These are phyloP conservation scores for Penicillium arizonense DNA, from an alignment of 495 filamentous ascomycete species.

Conservation along the genomic window DNA sequence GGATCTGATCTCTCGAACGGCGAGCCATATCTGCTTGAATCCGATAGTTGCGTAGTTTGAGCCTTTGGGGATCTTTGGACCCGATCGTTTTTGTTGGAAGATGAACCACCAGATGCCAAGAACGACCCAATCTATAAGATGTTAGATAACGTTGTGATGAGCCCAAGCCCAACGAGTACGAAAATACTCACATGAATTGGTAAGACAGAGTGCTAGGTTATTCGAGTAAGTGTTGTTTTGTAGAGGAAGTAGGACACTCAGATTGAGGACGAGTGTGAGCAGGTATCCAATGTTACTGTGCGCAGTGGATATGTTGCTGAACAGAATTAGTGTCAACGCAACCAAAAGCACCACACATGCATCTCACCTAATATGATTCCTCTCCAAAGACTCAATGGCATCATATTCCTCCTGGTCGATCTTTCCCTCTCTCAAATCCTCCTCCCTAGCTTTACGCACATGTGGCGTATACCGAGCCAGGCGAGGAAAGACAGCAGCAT, in stretches of 20 bases:
- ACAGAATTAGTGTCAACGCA: too few species aligned
- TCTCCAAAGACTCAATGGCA: constrained; percentile 46
- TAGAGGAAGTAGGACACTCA: constrained; percentile 45
- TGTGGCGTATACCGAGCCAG: constrained; percentile 47
- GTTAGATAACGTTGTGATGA: background rate
- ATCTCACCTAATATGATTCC: constrained; percentile 44
- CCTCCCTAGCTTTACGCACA: constrained; percentile 45
- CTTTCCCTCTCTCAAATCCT: constrained; percentile 42
- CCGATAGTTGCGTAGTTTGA: constrained; percentile 47
- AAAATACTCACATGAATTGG: constrained; percentile 38
- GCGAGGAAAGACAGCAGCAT: constrained; percentile 48
- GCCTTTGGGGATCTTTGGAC: constrained; percentile 43
- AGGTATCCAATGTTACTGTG: constrained; percentile 52
- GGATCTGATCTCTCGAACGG: constrained; percentile 38
- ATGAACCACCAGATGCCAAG: constrained; percentile 53
- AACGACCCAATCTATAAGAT: constrained; percentile 41
- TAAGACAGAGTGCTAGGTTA: constrained; percentile 46
- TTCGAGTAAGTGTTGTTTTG: constrained; percentile 41
- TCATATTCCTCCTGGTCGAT: constrained; percentile 44
- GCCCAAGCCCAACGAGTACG: background rate
- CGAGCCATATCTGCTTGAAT: constrained; percentile 47
- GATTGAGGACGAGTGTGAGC: constrained; percentile 41
- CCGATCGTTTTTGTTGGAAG: constrained; percentile 48
- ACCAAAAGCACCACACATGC: too few species aligned
- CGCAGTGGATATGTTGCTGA: constrained; percentile 46